phyloP scores from a whole-genome alignment of 305 asterid genomes.

The Galium porrigens region DNA sequence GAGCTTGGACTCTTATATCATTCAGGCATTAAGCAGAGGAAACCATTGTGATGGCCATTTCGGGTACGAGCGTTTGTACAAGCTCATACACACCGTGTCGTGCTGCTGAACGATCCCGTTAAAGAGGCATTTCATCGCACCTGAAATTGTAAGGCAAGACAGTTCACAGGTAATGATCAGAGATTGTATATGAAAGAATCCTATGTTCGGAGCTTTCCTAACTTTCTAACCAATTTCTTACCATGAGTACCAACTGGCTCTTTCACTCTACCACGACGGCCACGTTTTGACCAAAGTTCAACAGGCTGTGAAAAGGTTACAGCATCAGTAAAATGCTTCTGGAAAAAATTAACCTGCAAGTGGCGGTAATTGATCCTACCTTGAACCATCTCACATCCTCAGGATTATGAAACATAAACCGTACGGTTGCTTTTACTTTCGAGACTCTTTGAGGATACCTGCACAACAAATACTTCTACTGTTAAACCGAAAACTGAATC shows the following conservation, averaged over 20 bases:
- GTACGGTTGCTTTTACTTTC: conserved; percentile 75
- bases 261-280: conserved; percentile 87
- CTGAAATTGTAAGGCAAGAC: conserved; percentile 23
- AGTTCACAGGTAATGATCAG: neutral
- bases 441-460: conserved; percentile 96
- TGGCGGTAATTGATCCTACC: conserved; percentile 26
- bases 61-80: conserved; percentile 73
- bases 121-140: conserved; percentile 79
- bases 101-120: conserved; percentile 78
- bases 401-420: conserved; percentile 87
- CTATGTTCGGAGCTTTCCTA: neutral
- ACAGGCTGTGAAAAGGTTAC: conserved; percentile 48
- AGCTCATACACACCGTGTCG: conserved; percentile 81
- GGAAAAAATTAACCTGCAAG: neutral
- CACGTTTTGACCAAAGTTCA: conserved; percentile 80
- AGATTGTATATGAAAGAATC: neutral
- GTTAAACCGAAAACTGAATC: conserved; percentile 13
- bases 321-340: conserved; percentile 8
- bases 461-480: conserved; percentile 26
- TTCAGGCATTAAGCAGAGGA: conserved; percentile 39
- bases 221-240: conserved; percentile 18
- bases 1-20: neutral
- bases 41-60: conserved; percentile 80
- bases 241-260: conserved; percentile 99
- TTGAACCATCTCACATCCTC: conserved; percentile 99